phyloP scores from a whole-genome alignment of 805 yeast genomes.

The Metschnikowia baotianmanensis region DNA sequence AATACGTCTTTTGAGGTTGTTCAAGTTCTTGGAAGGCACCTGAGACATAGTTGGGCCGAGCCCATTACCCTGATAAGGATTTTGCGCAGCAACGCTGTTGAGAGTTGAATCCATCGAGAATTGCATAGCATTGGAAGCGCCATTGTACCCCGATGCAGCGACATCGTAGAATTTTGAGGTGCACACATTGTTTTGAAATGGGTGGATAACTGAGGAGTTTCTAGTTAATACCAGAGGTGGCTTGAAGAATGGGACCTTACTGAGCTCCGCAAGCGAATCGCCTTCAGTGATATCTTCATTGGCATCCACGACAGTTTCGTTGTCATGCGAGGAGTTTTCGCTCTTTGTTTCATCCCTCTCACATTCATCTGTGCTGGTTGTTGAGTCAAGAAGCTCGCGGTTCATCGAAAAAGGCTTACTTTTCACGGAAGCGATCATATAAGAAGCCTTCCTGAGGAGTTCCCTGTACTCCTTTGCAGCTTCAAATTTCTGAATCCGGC shows the following conservation, averaged over 20 bases:
- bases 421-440: constrained; percentile 28
- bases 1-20: constrained; percentile 46
- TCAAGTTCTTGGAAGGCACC: constrained; percentile 52
- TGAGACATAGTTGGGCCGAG: constrained; percentile 59
- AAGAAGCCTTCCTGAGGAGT: constrained; percentile 34
- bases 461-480: constrained; percentile 43
- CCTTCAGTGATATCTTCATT: constrained; percentile 8
- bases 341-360: constrained; percentile 10
- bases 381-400: constrained; percentile 8
- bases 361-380: constrained; percentile 17
- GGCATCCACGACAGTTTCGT: constrained; percentile 15
- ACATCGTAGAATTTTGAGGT: constrained; percentile 42
- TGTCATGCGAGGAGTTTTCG: constrained; percentile 11
- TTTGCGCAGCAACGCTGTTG: constrained; percentile 29
- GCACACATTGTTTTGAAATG: constrained; percentile 23
- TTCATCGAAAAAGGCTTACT: constrained; percentile 2
- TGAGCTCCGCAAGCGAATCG: constrained; percentile 7
- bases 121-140: constrained; percentile 43
- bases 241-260: constrained; percentile 21
- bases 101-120: constrained; percentile 41
- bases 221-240: constrained; percentile 33
- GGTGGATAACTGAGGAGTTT: constrained; percentile 40
- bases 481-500: constrained; percentile 39
- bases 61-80: constrained; percentile 44
- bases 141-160: constrained; percentile 45